Conservation (phyloP, 176 grass and related monocot species). For the Chrysopogon serrulatus region DNA sequence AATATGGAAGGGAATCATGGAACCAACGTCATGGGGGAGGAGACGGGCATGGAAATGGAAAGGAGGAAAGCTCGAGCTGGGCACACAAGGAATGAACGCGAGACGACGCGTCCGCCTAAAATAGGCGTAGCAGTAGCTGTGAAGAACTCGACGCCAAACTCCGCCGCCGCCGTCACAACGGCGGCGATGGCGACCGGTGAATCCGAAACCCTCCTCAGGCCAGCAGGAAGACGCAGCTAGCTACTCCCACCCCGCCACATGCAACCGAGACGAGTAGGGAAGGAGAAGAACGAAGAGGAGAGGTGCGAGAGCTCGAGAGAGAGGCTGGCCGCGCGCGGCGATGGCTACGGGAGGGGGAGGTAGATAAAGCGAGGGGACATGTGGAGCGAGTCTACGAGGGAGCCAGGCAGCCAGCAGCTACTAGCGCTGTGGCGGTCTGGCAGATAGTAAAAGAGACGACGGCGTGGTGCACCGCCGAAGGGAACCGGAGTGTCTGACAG, state of each 20-base stretch:
- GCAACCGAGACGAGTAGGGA: background rate
- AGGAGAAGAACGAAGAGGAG: background rate
- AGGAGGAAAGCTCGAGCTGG: background rate
- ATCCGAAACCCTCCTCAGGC: background rate
- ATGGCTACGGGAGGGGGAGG: background rate
- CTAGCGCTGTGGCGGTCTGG: background rate
- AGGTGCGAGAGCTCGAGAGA: background rate
- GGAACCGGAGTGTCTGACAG: background rate
- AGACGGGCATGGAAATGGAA: background rate
- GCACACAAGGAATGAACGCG: background rate
- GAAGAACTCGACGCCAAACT: background rate
- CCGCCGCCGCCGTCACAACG: conserved; percentile 14
- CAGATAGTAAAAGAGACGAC: background rate
- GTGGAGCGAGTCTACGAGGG: conserved; percentile 30
- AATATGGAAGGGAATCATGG: conserved; percentile 37
- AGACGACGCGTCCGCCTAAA: background rate
- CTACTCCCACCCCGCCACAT: background rate
- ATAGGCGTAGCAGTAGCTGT: background rate
- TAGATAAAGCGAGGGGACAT: conserved; percentile 40
- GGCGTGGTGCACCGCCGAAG: background rate
- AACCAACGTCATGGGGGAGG: background rate
- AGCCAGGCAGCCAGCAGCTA: background rate
- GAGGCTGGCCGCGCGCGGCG: background rate
- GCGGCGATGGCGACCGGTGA: conserved; percentile 10
- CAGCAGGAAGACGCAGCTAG: background rate